Evolutionary conservation across 73 alveolate species (phyloP).

Genomic region (Tetrahymena thermophila): DNA sequence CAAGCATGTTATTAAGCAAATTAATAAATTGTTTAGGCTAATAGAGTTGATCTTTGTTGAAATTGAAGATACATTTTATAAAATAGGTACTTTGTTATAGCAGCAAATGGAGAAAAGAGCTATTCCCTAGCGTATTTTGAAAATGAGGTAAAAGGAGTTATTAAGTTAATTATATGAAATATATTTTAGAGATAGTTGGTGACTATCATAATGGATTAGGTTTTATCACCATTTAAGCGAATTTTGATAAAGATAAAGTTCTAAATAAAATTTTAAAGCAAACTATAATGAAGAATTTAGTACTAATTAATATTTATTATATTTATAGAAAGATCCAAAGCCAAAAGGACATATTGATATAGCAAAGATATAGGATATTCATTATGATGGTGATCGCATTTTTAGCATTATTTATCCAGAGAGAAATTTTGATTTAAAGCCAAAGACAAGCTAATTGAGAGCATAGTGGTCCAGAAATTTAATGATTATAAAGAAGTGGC

Average conservation of each 20-base stretch:
- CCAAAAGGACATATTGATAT: not conserved
- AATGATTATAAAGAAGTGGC: not conserved
- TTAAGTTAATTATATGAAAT: too few species aligned
- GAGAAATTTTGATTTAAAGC: not conserved
- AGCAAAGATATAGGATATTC: not conserved
- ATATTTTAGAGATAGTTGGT: not conserved
- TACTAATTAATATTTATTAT: not conserved
- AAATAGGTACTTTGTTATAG: not conserved
- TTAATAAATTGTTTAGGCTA: not conserved
- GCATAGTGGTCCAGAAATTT: not conserved
- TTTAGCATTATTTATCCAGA: not conserved
- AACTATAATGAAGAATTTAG: too few species aligned
- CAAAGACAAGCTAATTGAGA: not conserved
- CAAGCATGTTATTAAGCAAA: not conserved
- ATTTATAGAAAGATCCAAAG: not conserved
- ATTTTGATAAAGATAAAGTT: not conserved
- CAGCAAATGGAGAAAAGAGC: not conserved
- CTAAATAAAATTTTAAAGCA: not conserved
- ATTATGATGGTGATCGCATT: not conserved
- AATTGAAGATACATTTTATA: not conserved
- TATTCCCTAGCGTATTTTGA: not conserved
- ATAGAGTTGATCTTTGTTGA: not conserved
- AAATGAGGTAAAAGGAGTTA: not conserved
- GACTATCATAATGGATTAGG: not conserved
- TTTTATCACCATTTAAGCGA: too few species aligned